These are phyloP conservation scores for Rubus idaeus DNA, from an alignment of 306 rosid genomes.

Conservation along the genomic window DNA sequence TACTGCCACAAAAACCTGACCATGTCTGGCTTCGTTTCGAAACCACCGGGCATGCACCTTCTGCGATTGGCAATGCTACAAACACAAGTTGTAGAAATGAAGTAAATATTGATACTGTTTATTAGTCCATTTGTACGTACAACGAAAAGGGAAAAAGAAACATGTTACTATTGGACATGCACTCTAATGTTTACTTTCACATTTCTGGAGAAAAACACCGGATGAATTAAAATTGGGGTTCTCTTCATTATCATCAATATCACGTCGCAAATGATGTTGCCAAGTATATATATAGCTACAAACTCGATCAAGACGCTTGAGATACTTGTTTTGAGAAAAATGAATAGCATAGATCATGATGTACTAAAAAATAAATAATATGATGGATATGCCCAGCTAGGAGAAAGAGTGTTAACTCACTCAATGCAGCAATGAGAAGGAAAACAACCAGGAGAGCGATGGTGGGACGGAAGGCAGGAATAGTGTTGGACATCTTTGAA, in stretches of 20 bases:
- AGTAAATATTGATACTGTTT: no score
- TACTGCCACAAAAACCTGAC: background rate
- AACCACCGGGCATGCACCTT: background rate
- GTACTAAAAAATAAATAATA: no score
- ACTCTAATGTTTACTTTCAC: no score
- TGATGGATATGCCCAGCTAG: background rate
- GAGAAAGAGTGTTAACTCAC: background rate
- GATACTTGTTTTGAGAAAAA: background rate
- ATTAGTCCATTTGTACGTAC: no score
- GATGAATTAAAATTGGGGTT: no score
- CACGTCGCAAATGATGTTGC: no score
- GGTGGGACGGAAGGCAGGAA: background rate
- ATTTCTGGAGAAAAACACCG: no score
- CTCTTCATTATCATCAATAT: no score
- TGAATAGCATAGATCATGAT: background rate
- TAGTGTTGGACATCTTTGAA: background rate
- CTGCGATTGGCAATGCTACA: background rate
- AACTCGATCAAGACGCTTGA: no score
- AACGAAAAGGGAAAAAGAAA: no score
- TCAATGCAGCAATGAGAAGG: background rate
- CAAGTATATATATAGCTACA: no score
- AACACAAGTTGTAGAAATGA: background rate
- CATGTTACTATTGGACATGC: no score
- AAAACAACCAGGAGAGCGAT: background rate
- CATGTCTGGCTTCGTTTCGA: slow-evolving; percentile 16